Conservation (phyloP, 2,329 filamentous ascomycete genomes). For the Colletotrichum karsti region DNA sequence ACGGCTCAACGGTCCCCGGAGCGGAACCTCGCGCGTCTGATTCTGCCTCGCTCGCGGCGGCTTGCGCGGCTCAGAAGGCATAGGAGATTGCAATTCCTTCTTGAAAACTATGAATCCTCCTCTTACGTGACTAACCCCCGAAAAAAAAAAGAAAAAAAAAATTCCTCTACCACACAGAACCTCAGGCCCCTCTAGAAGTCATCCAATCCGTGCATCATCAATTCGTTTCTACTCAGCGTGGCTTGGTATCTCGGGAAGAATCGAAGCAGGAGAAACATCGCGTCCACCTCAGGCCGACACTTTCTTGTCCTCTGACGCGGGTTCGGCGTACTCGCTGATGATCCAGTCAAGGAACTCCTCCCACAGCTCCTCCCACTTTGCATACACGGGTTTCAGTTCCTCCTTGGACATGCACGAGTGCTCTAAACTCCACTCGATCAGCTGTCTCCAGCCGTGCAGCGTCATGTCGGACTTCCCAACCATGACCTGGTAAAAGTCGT, state of each 20-base stretch:
- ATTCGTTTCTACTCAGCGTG: no score
- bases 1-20: no score
- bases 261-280: not conserved
- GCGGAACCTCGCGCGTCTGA: no score
- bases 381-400: conserved; percentile 46
- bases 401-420: conserved; percentile 61
- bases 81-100: no score
- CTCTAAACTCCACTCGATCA: conserved; percentile 69
- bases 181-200: no score
- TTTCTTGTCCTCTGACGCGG: not conserved
- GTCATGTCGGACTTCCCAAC: conserved; percentile 73
- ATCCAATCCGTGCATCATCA: no score
- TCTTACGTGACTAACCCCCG: no score
- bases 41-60: no score
- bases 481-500: conserved; percentile 82
- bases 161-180: no score
- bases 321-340: conserved; percentile 47
- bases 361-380: conserved; percentile 66
- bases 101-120: no score
- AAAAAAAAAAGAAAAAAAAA: no score
- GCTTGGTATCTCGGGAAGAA: not conserved
- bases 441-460: conserved; percentile 76
- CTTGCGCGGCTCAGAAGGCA: no score
- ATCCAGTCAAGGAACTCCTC: conserved; percentile 63
- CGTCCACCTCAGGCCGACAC: not conserved